Conservation (phyloP, 805 yeast genomes). For the Spathaspora gorwiae region DNA sequence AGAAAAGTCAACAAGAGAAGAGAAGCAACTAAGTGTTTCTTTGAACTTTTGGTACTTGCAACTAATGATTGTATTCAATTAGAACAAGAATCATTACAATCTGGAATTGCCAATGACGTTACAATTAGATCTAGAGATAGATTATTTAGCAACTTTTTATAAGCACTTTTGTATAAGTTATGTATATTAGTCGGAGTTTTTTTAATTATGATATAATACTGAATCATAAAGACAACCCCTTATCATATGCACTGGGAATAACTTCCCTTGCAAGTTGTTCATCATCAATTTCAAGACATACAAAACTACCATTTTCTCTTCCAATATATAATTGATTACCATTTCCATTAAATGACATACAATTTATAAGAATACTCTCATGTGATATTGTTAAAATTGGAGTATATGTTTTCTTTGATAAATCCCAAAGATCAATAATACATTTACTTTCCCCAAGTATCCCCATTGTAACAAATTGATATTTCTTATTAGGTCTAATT, state of each 20-base stretch:
- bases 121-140: slow-evolving; percentile 43
- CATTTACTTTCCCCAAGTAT: slow-evolving; percentile 8
- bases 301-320: slow-evolving; percentile 15
- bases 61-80: slow-evolving; percentile 66
- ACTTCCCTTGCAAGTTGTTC: not conserved
- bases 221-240: not conserved
- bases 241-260: not conserved
- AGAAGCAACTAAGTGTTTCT: slow-evolving; percentile 71
- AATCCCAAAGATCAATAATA: slow-evolving; percentile 28
- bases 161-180: not conserved
- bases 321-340: slow-evolving; percentile 20
- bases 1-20: slow-evolving; percentile 36
- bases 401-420: slow-evolving; percentile 13
- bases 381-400: slow-evolving; percentile 12
- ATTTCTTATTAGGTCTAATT: slow-evolving; percentile 13
- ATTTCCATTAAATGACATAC: slow-evolving; percentile 11
- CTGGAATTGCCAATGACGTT: slow-evolving; percentile 52
- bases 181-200: not conserved
- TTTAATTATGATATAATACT: too few relatives aligned
- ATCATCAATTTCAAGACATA: not conserved
- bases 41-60: slow-evolving; percentile 78
- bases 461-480: slow-evolving; percentile 26
- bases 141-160: slow-evolving; percentile 16
- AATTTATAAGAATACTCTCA: slow-evolving; percentile 5
- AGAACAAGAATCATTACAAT: slow-evolving; percentile 42